These are phyloP conservation scores for Fusarium devonianum DNA, from an alignment of 2,329 filamentous ascomycete genomes.

Conservation along the genomic window DNA sequence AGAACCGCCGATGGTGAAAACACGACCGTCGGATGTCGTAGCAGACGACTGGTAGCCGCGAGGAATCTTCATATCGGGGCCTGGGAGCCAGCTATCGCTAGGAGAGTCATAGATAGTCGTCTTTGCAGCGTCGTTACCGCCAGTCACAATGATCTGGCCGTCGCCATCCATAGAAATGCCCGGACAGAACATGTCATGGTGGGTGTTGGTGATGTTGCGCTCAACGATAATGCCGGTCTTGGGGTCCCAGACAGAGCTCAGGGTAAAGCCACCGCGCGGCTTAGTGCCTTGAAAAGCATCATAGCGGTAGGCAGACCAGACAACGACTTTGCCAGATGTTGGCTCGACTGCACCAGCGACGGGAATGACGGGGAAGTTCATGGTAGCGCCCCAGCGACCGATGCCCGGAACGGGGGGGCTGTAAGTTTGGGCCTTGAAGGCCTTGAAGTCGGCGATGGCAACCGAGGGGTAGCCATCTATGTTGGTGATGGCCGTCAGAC, in stretches of 20 bases:
- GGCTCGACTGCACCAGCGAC: slow-evolving; percentile 28
- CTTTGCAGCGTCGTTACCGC: slow-evolving; percentile 57
- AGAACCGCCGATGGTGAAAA: slow-evolving; percentile 25
- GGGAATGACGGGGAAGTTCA: slow-evolving; percentile 29
- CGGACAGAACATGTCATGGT: slow-evolving; percentile 65
- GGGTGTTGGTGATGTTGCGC: slow-evolving; percentile 47
- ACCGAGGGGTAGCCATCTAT: slow-evolving; percentile 17
- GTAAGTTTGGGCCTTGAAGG: slow-evolving; percentile 19
- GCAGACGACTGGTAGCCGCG: slow-evolving; percentile 22
- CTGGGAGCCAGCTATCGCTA: slow-evolving; percentile 15
- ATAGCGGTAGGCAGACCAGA: slow-evolving; percentile 17
- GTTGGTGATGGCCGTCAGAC: slow-evolving; percentile 11
- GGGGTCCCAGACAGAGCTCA: slow-evolving; percentile 22
- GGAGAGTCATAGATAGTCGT: slow-evolving; percentile 55
- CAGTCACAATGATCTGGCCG: slow-evolving; percentile 60
- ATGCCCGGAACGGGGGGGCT: neutral
- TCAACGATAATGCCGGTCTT: neutral
- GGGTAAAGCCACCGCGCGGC: slow-evolving; percentile 9
- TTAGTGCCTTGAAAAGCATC: slow-evolving; percentile 5
- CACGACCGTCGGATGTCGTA: slow-evolving; percentile 13
- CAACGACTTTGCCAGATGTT: slow-evolving; percentile 12
- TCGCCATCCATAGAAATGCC: slow-evolving; percentile 58
- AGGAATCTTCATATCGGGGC: slow-evolving; percentile 17
- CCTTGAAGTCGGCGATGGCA: slow-evolving; percentile 28
- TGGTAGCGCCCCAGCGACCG: slow-evolving; percentile 21